A percentile compares a stretch with the other conserved stretches of the same genome.
Evolutionary conservation across 495 filamentous ascomycete genomes (phyloP).

Genomic region (Talaromyces wortmannii): DNA sequence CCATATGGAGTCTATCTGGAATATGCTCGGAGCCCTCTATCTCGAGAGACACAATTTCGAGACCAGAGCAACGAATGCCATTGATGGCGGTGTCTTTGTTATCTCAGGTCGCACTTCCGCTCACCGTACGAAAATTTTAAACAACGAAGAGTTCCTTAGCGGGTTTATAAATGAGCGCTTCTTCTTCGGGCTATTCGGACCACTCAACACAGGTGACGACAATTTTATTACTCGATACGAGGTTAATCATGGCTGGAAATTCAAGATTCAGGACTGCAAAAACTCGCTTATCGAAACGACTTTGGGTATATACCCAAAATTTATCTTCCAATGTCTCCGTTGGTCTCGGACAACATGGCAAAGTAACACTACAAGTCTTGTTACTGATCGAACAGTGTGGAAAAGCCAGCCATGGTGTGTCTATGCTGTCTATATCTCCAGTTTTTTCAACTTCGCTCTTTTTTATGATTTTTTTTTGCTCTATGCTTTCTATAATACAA

Average conservation of each 20-base stretch:
- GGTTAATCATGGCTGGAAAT: slow-evolving; percentile 49
- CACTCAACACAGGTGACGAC: slow-evolving; percentile 36
- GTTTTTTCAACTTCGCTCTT: slow-evolving; percentile 52
- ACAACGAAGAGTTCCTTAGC: slow-evolving; percentile 32
- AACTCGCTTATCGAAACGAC: slow-evolving; percentile 54
- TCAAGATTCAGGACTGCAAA: slow-evolving; percentile 53
- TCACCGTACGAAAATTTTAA: slow-evolving; percentile 38
- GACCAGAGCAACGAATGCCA: slow-evolving; percentile 39
- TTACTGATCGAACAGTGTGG: slow-evolving; percentile 44
- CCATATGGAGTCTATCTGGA: slow-evolving; percentile 29
- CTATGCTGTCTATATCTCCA: slow-evolving; percentile 54
- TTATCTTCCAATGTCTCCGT: slow-evolving; percentile 50
- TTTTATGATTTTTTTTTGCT: slow-evolving; percentile 45
- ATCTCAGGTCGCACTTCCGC: slow-evolving; percentile 46
- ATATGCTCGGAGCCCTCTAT: slow-evolving; percentile 45
- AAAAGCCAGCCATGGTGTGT: slow-evolving; percentile 51
- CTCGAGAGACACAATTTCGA: slow-evolving; percentile 54
- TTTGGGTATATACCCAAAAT: slow-evolving; percentile 48
- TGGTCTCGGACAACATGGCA: slow-evolving; percentile 63
- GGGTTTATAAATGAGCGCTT: slow-evolving; percentile 53
- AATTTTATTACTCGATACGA: slow-evolving; percentile 63
- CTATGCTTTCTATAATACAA: slow-evolving; percentile 6
- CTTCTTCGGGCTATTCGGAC: slow-evolving; percentile 31
- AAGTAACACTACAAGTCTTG: slow-evolving; percentile 50
- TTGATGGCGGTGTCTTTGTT: slow-evolving; percentile 50